Evolutionary conservation across 2,329 filamentous ascomycete species (phyloP).

Genomic region (Monosporascus sp.): DNA sequence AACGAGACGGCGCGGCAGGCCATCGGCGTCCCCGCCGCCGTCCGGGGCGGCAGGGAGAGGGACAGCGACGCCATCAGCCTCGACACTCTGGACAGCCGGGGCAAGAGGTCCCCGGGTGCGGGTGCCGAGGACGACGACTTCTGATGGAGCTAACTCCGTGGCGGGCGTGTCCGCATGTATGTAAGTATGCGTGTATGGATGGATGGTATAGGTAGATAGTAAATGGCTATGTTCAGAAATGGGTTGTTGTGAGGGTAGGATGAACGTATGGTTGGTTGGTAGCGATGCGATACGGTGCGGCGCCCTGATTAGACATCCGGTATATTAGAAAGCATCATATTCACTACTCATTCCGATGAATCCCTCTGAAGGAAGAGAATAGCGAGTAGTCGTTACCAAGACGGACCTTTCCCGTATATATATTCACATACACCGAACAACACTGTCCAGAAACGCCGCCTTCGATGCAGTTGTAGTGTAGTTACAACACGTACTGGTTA

Average conservation of each 20-base stretch:
- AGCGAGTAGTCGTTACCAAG: background rate
- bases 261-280: no score
- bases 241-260: no score
- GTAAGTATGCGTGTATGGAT: slow-evolving; percentile 4
- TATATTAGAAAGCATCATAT: slow-evolving; percentile 2
- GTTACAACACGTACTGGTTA: no score
- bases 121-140: slow-evolving; percentile 53
- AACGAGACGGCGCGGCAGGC: slow-evolving; percentile 82
- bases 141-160: slow-evolving; percentile 31
- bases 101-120: slow-evolving; percentile 42
- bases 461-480: slow-evolving; percentile 8
- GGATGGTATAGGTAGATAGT: background rate
- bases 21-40: slow-evolving; percentile 61
- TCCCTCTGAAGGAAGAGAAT: slow-evolving; percentile 15
- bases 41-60: slow-evolving; percentile 6
- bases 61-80: slow-evolving; percentile 47
- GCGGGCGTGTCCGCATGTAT: slow-evolving; percentile 3
- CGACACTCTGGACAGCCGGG: slow-evolving; percentile 55
- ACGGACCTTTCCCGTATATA: slow-evolving; percentile 9
- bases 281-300: no score
- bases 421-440: slow-evolving; percentile 8
- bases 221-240: no score
- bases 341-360: no score
- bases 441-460: slow-evolving; percentile 14
- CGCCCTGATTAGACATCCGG: no score